Percentiles rank a stretch among this genome's conserved stretches.
Conservation (phyloP, 345 rosid species). For the Sapria himalayana region DNA sequence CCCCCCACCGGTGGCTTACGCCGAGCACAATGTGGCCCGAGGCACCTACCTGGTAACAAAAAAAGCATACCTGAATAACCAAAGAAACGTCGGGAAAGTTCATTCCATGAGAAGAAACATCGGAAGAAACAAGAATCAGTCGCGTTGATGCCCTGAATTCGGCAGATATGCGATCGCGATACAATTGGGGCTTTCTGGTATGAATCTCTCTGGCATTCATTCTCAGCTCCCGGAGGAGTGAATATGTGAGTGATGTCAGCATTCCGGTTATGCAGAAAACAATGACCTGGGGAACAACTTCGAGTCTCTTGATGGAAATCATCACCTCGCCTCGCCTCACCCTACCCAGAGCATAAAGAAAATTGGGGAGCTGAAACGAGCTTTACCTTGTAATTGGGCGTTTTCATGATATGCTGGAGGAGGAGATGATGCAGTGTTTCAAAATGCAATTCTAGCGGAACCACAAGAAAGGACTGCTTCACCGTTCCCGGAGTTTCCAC, state of each 20-base stretch:
- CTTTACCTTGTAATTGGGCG: slow-evolving; percentile 64
- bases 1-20: too few species aligned
- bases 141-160: slow-evolving; percentile 69
- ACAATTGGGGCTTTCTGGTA: slow-evolving; percentile 76
- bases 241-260: slow-evolving; percentile 60
- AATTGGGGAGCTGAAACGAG: slow-evolving; percentile 3
- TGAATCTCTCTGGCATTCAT: slow-evolving; percentile 79
- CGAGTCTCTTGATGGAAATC: too few species aligned
- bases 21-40: too few species aligned
- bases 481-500: slow-evolving; percentile 85
- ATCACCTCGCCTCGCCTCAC: too few species aligned
- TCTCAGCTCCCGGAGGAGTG: slow-evolving; percentile 61
- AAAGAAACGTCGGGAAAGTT: slow-evolving; percentile 87
- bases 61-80: slow-evolving; percentile 73
- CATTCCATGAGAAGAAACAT: slow-evolving; percentile 88
- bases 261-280: slow-evolving; percentile 84
- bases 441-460: slow-evolving; percentile 61
- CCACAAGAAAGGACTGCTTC: slow-evolving; percentile 46
- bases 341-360: too few species aligned
- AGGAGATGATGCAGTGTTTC: slow-evolving; percentile 46
- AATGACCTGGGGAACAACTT: slow-evolving; percentile 60
- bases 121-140: slow-evolving; percentile 69
- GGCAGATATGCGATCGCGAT: slow-evolving; percentile 50
- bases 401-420: slow-evolving; percentile 36
- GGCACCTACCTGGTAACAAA: too few species aligned